These are phyloP conservation scores for Vicia villosa DNA, from an alignment of 306 rosid genomes.

Conservation along the genomic window DNA sequence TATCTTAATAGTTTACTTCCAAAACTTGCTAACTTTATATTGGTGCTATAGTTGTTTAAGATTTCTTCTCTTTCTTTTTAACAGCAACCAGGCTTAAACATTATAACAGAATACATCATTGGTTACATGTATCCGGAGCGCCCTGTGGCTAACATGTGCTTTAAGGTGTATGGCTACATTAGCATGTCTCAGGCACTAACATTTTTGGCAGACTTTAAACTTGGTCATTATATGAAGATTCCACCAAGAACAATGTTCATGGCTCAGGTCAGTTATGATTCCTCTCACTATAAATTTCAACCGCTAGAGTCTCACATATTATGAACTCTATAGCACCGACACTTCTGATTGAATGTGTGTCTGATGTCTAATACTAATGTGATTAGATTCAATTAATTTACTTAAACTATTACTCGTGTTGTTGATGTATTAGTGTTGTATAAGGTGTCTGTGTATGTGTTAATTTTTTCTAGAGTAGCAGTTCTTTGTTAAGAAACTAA, in stretches of 20 bases:
- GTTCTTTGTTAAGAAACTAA: conserved; percentile 25
- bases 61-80: conserved; percentile 26
- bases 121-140: conserved; percentile 86
- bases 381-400: too few species aligned
- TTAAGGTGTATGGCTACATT: conserved; percentile 92
- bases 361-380: too few species aligned
- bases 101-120: conserved; percentile 82
- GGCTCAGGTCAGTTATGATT: conserved; percentile 66
- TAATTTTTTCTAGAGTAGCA: background rate
- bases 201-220: conserved; percentile 75
- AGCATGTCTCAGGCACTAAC: conserved; percentile 81
- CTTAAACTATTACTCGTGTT: too few species aligned
- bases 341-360: too few species aligned
- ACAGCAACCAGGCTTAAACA: conserved; percentile 81
- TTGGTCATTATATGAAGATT: conserved; percentile 96
- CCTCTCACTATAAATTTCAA: background rate
- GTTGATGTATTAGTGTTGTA: too few species aligned
- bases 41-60: conserved; percentile 12
- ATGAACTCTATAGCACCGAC: too few species aligned
- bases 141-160: conserved; percentile 95
- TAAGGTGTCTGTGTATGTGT: background rate
- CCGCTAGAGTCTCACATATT: background rate
- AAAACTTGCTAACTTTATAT: background rate
- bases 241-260: conserved; percentile 91
- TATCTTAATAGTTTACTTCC: conserved; percentile 22